These are phyloP conservation scores for Penicillium hesseltinei DNA, from an alignment of 2,329 filamentous ascomycete species.

Conservation along the genomic window DNA sequence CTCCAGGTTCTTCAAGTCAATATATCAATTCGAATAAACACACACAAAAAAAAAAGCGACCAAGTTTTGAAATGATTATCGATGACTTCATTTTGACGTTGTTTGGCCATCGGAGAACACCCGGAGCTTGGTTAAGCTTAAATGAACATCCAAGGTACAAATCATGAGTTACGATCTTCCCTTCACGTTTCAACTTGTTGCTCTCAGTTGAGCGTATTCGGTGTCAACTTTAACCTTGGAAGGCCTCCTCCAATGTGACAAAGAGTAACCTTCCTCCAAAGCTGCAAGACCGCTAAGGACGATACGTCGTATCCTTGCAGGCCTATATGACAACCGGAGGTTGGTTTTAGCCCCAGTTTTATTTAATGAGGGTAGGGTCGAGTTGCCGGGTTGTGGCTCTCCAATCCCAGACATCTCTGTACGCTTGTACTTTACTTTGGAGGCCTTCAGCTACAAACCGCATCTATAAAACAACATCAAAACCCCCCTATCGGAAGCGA, in stretches of 20 bases:
- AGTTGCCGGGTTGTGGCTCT: not conserved
- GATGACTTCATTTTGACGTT: slow-evolving; percentile 34
- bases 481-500: not conserved
- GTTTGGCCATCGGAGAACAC: not conserved
- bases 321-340: not conserved
- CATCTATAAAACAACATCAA: not conserved
- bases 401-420: too few relatives aligned
- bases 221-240: not conserved
- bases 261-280: not conserved
- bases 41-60: not conserved
- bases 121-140: not conserved
- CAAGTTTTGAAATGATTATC: slow-evolving; percentile 4
- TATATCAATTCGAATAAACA: not conserved
- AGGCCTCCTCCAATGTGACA: not conserved
- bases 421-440: not conserved
- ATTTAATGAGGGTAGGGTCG: not conserved
- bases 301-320: not conserved
- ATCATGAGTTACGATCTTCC: not conserved
- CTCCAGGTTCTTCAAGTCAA: not conserved
- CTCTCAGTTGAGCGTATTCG: not conserved
- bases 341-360: not conserved
- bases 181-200: too few relatives aligned
- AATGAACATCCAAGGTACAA: not conserved
- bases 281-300: too few relatives aligned
- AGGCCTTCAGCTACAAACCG: not conserved